A percentile compares a stretch with the other conserved stretches of the same genome.
Evolutionary conservation across 306 rosid genomes (phyloP).

Genomic region (Acacia crassicarpa): DNA sequence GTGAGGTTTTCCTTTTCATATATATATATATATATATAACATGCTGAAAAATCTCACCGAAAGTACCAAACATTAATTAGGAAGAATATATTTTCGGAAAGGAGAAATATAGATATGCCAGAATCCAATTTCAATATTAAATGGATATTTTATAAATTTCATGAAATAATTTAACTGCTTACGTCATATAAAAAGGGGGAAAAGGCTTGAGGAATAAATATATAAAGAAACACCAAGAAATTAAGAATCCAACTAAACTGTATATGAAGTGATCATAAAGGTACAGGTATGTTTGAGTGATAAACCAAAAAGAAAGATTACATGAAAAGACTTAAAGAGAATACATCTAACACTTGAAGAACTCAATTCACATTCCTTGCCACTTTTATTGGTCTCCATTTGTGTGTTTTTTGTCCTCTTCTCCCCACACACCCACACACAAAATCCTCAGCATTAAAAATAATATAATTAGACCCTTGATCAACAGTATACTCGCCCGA

Average conservation of each 20-base stretch:
- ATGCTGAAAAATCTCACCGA: background rate
- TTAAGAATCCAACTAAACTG: slow-evolving; percentile 35
- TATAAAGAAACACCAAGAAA: background rate
- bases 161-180: background rate
- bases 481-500: no score
- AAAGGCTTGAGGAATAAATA: slow-evolving; percentile 36
- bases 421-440: background rate
- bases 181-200: background rate
- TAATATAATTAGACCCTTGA: background rate
- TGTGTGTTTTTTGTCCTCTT: background rate
- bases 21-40: no score
- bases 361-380: slow-evolving; percentile 44
- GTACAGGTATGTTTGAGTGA: slow-evolving; percentile 33
- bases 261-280: slow-evolving; percentile 42
- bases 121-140: slow-evolving; percentile 13
- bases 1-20: background rate
- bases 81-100: background rate
- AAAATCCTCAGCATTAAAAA: background rate
- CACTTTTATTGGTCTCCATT: slow-evolving; percentile 41
- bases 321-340: slow-evolving; percentile 36
- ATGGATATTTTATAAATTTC: background rate
- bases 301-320: slow-evolving; percentile 38
- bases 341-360: slow-evolving; percentile 27
- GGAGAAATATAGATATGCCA: background rate
- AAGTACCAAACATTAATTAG: background rate